Evolutionary conservation across 169 alveolate species (phyloP), one percentile per base, ranked within the genome.

Genomic region (Plasmodium gonderi): DNA sequence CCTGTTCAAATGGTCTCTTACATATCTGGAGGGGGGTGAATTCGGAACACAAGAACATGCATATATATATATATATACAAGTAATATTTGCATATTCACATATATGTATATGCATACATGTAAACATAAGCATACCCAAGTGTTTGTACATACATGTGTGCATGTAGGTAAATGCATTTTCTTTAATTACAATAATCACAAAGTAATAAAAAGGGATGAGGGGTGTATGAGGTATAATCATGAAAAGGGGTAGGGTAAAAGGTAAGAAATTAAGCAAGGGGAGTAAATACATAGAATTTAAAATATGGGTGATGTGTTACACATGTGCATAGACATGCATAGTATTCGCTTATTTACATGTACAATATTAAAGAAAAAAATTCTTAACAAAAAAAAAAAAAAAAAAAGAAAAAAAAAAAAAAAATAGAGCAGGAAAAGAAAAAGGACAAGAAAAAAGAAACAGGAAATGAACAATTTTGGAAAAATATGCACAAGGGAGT

Each of bases 161-260:
- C 72, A 26, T 78, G 77, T n/a, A 17, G 40, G 45, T 78, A 33
- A 26, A 75, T 23, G 12, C 51, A 20, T 14, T 75, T n/a, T 75
- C 31, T 75, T 75, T 75, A 75, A 75, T 75, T 75, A 78, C 51
- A 49, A 29, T 45, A 26, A 78, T 78, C 77, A 78, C 47, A 49
- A 78, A 42, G 29, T 36, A 1, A 64, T 38, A 78, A 49, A 26
- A 78, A 33, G 65, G 33, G 5, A 78, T n/a, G n/a, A n/a, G n/a
- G n/a, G n/a, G n/a, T n/a, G n/a, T n/a, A n/a, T n/a, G n/a, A n/a
- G n/a, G n/a, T n/a, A n/a, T n/a, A n/a, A n/a, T n/a, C n/a, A n/a
- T n/a, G n/a, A n/a, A 26, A 68, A 17, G n/a, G 42, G 26, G 26
- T 20, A 68, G 17, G 12, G 40, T 47, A 31, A 49, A 26, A 4